Conservation (phyloP, 148 eudicot genomes). For the Polygonum aviculare region DNA sequence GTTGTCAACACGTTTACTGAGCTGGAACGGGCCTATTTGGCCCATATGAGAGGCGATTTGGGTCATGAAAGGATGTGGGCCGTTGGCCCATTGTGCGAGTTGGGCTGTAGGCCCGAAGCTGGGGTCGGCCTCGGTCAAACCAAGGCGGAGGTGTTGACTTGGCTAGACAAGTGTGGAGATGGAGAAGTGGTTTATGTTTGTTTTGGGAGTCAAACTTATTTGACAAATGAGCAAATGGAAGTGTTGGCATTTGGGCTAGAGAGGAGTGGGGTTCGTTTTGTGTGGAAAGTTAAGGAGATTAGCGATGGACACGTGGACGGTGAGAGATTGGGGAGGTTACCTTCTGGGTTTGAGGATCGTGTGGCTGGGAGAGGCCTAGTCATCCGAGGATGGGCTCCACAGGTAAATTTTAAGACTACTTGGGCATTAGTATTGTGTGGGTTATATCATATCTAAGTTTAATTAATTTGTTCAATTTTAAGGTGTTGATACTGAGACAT, state of each 20-base stretch:
- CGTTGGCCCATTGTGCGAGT: slow-evolving; percentile 5
- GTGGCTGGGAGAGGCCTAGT: slow-evolving; percentile 34
- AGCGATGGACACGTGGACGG: slow-evolving; percentile 17
- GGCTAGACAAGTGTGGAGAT: slow-evolving; percentile 33
- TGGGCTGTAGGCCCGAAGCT: background rate
- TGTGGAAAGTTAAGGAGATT: slow-evolving; percentile 24
- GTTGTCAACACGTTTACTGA: background rate
- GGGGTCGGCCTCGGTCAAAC: slow-evolving; percentile 20
- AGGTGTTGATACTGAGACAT: slow-evolving; percentile 37
- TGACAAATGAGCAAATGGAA: slow-evolving; percentile 30
- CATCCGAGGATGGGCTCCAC: slow-evolving; percentile 62
- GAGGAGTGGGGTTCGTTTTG: slow-evolving; percentile 27
- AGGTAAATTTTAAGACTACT: slow-evolving; percentile 15
- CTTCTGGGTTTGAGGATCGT: slow-evolving; percentile 27
- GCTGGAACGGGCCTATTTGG: background rate
- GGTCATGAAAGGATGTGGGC: slow-evolving; percentile 24
- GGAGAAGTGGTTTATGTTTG: slow-evolving; percentile 31
- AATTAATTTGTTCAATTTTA: background rate
- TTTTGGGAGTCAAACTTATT: slow-evolving; percentile 36
- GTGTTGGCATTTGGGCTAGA: slow-evolving; percentile 31
- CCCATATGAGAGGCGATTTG: background rate
- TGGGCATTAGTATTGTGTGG: background rate
- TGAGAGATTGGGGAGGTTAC: slow-evolving; percentile 14
- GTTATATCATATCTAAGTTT: background rate
- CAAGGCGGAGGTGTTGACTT: slow-evolving; percentile 14